Base-by-base conservation (phyloP, 1,139 yeast species). In the Lodderomyces theae region DNA sequence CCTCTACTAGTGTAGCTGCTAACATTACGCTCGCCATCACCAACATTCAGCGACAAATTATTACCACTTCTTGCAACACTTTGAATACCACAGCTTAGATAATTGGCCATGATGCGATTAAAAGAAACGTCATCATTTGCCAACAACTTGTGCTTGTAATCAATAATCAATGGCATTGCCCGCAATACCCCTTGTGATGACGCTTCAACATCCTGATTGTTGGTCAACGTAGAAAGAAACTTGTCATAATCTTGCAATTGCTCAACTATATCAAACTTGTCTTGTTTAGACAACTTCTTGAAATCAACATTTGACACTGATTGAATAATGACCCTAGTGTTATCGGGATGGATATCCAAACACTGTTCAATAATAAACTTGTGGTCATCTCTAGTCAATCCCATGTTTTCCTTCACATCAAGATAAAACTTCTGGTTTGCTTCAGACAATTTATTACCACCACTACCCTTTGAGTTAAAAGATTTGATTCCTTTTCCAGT, bases 141-240 rank as follows among this genome's bases (percentile, higher is more conserved):
- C 42, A 79, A 62, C 53, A 72, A 57, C 40, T 65, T 58, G 53
- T 78, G 71, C 41, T 71, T 72, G 72, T 79, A 77, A 60, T 80
- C 86, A 39, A 80, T 77, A 29, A 79, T 66, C 45, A 80, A 63
- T 0, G 85, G 43, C 23, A 38, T 28, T 15, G 18, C 13, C 13
- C 31, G 31, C n/a, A n/a, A n/a, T n/a, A n/a, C n/a, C n/a, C n/a
- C n/a, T n/a, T n/a, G n/a, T n/a, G n/a, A n/a, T n/a, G n/a, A n/a
- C n/a, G n/a, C n/a, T n/a, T n/a, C n/a, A n/a, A n/a, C n/a, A n/a
- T n/a, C n/a, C n/a, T n/a, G 21, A 10, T 18, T 24, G 18, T 18
- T 22, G 17, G n/a, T 22, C 10, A 12, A n/a, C 9, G 8, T 13
- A 13, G 13, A n/a, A 57, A 48, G 38, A 51, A 44, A 21, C 18